These are phyloP conservation scores for Ogataea sp. DNA, from an alignment of 805 yeast species.

Conservation along the genomic window DNA sequence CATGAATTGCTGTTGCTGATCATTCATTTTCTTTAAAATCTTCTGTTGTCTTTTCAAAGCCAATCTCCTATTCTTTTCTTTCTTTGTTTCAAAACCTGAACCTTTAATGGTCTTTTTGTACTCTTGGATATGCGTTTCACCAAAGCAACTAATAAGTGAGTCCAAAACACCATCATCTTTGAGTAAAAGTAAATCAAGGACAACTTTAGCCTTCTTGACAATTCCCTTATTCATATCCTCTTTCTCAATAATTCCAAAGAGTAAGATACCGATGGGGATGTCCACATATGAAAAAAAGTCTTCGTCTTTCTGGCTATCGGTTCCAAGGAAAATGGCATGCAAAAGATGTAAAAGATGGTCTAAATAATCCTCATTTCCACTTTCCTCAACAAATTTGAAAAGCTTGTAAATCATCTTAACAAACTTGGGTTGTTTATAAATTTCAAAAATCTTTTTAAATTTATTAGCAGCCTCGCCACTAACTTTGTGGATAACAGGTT, in stretches of 20 bases:
- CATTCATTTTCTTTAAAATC: constrained; percentile 54
- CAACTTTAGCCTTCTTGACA: constrained; percentile 45
- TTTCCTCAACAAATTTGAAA: constrained; percentile 43
- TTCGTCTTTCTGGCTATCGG: constrained; percentile 21
- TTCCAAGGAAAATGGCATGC: constrained; percentile 48
- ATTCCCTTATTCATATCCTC: constrained; percentile 39
- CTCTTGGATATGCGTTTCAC: constrained; percentile 40
- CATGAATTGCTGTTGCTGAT: constrained; percentile 38
- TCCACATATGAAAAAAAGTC: constrained; percentile 29
- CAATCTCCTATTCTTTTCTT: constrained; percentile 45
- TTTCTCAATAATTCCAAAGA: constrained; percentile 44
- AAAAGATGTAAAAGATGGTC: constrained; percentile 58
- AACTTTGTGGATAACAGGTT: constrained; percentile 34
- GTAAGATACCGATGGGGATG: constrained; percentile 48
- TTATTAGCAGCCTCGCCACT: constrained; percentile 8
- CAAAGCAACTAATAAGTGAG: constrained; percentile 47
- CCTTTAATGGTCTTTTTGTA: constrained; percentile 41
- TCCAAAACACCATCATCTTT: constrained; percentile 44
- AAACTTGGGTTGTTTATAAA: constrained; percentile 44
- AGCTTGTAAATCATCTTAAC: constrained; percentile 51
- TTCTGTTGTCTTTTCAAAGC: constrained; percentile 57
- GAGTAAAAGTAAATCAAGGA: constrained; percentile 42
- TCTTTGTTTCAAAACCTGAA: constrained; percentile 42
- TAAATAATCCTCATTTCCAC: constrained; percentile 44
- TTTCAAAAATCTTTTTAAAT: constrained; percentile 37